Evolutionary conservation across 495 filamentous ascomycete genomes (phyloP).

Genomic region (Xylona heveae): DNA sequence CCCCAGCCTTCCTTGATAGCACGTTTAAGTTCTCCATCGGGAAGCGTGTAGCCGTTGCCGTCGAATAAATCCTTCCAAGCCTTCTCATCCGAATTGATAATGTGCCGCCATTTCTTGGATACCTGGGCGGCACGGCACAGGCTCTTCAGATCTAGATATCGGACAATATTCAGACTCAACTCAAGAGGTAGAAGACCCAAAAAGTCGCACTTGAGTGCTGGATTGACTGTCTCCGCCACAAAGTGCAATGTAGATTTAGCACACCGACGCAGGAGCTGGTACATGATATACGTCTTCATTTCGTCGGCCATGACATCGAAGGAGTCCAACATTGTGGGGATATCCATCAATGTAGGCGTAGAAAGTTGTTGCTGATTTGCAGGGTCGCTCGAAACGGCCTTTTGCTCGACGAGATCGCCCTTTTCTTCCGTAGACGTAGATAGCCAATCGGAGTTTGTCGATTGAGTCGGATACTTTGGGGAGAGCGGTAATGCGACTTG

Average conservation of each 20-base stretch:
- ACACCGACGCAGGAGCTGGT: constrained; percentile 76
- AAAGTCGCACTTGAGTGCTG: constrained; percentile 91
- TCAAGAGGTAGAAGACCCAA: constrained; percentile 64
- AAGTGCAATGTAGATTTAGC: constrained; percentile 77
- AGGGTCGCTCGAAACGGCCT: no score
- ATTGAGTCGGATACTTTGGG: no score
- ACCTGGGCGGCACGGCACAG: constrained; percentile 87
- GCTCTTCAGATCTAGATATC: constrained; percentile 68
- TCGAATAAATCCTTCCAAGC: constrained; percentile 92
- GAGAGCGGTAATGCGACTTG: no score
- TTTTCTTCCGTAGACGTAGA: no score
- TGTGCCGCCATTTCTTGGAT: constrained; percentile 78
- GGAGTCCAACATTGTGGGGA: constrained; percentile 63
- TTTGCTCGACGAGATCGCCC: no score
- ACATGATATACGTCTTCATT: constrained; percentile 88
- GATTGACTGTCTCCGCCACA: constrained; percentile 82
- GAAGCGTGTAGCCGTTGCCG: constrained; percentile 54
- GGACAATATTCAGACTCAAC: constrained; percentile 68
- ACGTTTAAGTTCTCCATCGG: constrained; percentile 63
- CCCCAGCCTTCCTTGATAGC: constrained; percentile 94
- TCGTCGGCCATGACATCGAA: constrained; percentile 80
- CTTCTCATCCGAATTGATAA: constrained; percentile 79
- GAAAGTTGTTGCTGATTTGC: constrained; percentile 8
- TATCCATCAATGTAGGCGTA: constrained; percentile 38
- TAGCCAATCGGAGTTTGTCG: no score